phyloP scores from a whole-genome alignment of 2,329 filamentous ascomycete species.

The Onygena corvina region DNA sequence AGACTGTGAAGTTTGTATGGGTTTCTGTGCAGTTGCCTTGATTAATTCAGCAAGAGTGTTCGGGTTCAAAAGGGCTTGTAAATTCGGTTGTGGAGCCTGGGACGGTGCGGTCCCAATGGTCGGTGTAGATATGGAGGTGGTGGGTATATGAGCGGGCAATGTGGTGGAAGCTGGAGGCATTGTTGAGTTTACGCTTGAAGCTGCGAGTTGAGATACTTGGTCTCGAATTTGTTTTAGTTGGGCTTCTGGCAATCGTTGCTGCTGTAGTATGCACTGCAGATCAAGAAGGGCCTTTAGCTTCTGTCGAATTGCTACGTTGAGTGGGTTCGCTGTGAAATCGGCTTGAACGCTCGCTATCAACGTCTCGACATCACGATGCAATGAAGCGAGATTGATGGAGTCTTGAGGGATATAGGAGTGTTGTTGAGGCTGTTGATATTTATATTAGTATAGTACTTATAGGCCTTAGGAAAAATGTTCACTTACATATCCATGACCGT shows the following conservation, averaged over 20 bases:
- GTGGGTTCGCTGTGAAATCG: constrained; percentile 62
- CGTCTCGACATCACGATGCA: constrained; percentile 72
- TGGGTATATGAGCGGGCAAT: constrained; percentile 20
- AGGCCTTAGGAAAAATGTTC: no score
- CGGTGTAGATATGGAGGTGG: constrained; percentile 7
- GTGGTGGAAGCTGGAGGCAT: constrained; percentile 11
- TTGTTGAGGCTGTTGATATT: not conserved
- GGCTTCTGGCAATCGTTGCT: constrained; percentile 63
- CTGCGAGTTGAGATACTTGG: constrained; percentile 62
- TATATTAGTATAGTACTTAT: not conserved
- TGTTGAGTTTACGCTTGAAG: constrained; percentile 13
- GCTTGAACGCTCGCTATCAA: constrained; percentile 61
- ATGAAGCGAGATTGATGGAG: constrained; percentile 49
- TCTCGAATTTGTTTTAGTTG: constrained; percentile 75
- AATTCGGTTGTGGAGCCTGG: constrained; percentile 21
- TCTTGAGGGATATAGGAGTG: constrained; percentile 22
- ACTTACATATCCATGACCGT: constrained; percentile 22
- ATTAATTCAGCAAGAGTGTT: constrained; percentile 36
- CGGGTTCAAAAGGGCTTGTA: constrained; percentile 29
- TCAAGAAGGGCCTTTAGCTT: constrained; percentile 76
- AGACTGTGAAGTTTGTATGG: constrained; percentile 38
- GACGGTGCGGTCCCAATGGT: constrained; percentile 7
- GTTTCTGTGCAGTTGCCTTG: constrained; percentile 30
- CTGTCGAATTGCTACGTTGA: constrained; percentile 62
- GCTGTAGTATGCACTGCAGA: constrained; percentile 67